A percentile compares a stretch with the other conserved stretches of the same genome.
Evolutionary conservation across 1,139 yeast species (phyloP).

Genomic region (Tardiomyces depauwii): DNA sequence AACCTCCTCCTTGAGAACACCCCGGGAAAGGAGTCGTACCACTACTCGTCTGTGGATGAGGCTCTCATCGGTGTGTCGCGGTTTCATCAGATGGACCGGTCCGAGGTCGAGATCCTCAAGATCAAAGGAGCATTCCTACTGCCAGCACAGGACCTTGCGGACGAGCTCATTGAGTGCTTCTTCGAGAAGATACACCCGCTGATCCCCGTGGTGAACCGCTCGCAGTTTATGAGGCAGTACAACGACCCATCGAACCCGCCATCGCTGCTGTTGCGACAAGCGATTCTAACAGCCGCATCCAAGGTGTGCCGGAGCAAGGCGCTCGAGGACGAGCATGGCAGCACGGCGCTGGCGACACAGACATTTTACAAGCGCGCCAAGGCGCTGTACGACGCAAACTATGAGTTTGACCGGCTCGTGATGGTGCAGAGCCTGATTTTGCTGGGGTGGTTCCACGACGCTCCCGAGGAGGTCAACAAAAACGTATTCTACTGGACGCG

Average conservation of each 20-base stretch:
- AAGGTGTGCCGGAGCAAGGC: slow-evolving; percentile 49
- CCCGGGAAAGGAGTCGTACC: slow-evolving; percentile 23
- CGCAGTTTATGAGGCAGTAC: slow-evolving; percentile 47
- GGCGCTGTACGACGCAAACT: slow-evolving; percentile 61
- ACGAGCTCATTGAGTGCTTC: slow-evolving; percentile 50
- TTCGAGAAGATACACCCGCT: slow-evolving; percentile 60
- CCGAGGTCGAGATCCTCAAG: slow-evolving; percentile 57
- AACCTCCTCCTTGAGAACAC: slow-evolving; percentile 20
- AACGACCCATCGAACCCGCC: slow-evolving; percentile 56
- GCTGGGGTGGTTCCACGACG: slow-evolving; percentile 66
- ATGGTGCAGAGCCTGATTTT: slow-evolving; percentile 57
- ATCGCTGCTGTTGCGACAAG: slow-evolving; percentile 55
- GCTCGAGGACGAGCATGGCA: slow-evolving; percentile 44
- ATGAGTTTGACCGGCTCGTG: slow-evolving; percentile 60
- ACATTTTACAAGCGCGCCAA: slow-evolving; percentile 71
- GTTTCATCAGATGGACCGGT: slow-evolving; percentile 39
- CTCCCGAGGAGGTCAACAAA: slow-evolving; percentile 65
- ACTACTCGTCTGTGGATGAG: slow-evolving; percentile 25
- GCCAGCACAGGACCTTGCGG: slow-evolving; percentile 52
- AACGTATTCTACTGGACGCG: slow-evolving; percentile 73
- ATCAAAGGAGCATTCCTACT: slow-evolving; percentile 61
- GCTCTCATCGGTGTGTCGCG: slow-evolving; percentile 17
- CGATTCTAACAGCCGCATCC: slow-evolving; percentile 61
- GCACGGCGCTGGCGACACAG: slow-evolving; percentile 46
- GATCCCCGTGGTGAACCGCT: slow-evolving; percentile 60